These are phyloP conservation scores for Malus hybrid DNA, from an alignment of 331 rosid genomes.

Conservation along the genomic window DNA sequence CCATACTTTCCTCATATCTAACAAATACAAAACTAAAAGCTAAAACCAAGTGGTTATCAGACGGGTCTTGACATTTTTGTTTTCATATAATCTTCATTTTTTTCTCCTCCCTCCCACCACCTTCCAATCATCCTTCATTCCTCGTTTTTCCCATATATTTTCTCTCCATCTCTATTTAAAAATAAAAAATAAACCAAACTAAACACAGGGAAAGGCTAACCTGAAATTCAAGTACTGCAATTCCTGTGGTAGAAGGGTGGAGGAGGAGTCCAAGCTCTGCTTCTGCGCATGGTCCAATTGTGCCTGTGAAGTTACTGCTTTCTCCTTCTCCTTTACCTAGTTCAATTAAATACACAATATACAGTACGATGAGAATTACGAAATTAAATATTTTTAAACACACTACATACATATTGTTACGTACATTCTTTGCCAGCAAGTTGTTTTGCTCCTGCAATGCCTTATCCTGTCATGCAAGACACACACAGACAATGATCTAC, in stretches of 20 bases:
- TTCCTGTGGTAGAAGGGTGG: conserved; percentile 31
- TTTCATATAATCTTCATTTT: not conserved
- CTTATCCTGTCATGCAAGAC: conserved; percentile 44
- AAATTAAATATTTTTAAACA: not conserved
- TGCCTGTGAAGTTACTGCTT: conserved; percentile 4
- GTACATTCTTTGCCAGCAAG: conserved; percentile 55
- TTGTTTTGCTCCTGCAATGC: conserved; percentile 71
- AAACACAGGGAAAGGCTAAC: conserved; percentile 19
- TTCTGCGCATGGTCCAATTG: conserved; percentile 20
- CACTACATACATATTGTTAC: not conserved
- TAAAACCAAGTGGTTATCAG: not conserved
- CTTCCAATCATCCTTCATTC: not conserved
- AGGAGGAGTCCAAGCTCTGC: conserved; percentile 19
- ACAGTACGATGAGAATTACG: not conserved
- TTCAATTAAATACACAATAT: not conserved
- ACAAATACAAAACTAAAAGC: not conserved
- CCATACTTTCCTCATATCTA: not conserved
- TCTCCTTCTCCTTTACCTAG: conserved; percentile 72
- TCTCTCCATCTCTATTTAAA: not conserved
- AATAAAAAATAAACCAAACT: not conserved
- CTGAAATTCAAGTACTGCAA: conserved; percentile 35
- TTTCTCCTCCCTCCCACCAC: not conserved
- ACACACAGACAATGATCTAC: not conserved
- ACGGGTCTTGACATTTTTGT: not conserved
- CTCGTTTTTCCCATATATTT: not conserved